Evolutionary conservation across 345 rosid genomes (phyloP).

Genomic region (Balakata baccata): DNA sequence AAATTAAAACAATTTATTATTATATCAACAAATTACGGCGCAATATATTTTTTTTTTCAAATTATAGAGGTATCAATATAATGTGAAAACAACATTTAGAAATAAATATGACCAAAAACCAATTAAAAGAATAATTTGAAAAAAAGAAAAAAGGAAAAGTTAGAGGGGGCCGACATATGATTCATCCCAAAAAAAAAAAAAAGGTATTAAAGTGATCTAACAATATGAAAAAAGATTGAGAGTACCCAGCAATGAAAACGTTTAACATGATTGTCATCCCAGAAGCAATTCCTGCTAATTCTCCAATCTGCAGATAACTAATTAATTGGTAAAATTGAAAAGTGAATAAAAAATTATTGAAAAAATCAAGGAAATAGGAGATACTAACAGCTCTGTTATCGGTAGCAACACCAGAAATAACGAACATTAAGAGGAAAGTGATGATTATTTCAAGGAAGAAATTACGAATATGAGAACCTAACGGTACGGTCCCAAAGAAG

Average conservation of each 20-base stretch:
- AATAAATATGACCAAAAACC: not conserved
- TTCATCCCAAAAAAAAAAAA: no score
- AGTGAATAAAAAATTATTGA: not conserved
- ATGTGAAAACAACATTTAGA: no score
- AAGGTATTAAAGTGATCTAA: not conserved
- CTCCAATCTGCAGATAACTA: constrained; percentile 9
- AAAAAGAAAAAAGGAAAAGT: no score
- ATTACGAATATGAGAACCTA: constrained; percentile 19
- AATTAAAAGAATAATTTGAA: not conserved
- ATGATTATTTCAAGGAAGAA: constrained; percentile 17
- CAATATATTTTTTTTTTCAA: no score
- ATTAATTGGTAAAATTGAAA: not conserved
- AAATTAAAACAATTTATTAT: no score
- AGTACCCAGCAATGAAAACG: constrained; percentile 28
- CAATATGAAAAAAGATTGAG: not conserved
- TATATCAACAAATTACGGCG: no score
- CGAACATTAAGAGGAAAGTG: constrained; percentile 28
- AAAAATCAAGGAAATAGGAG: not conserved
- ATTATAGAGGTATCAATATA: no score
- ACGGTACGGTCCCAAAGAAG: constrained; percentile 24
- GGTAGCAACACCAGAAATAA: constrained; percentile 22
- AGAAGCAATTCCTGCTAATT: constrained; percentile 27
- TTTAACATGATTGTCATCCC: constrained; percentile 27
- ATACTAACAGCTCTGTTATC: constrained; percentile 16
- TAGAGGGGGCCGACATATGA: no score